Conservation (phyloP, 805 yeast genomes). For the Wickerhamiella lipophila region DNA sequence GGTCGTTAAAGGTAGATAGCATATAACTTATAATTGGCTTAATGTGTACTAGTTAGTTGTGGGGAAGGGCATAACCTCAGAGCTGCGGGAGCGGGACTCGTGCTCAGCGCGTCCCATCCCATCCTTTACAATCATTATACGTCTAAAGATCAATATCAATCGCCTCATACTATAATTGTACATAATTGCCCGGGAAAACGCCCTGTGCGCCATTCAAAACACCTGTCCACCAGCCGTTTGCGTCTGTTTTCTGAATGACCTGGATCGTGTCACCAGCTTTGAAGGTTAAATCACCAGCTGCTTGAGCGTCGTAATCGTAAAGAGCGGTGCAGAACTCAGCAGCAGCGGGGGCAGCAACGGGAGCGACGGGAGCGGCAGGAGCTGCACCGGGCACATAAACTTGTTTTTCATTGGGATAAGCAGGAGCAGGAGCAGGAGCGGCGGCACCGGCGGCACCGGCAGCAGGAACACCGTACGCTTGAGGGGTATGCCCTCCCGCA, state of each 20-base stretch:
- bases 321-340: conserved; percentile 59
- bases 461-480: conserved; percentile 10
- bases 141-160: too few relatives aligned
- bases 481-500: too few relatives aligned
- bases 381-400: too few relatives aligned
- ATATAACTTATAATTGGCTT: conserved; percentile 5
- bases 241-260: conserved; percentile 71
- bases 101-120: too few relatives aligned
- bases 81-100: too few relatives aligned
- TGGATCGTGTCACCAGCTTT: conserved; percentile 80
- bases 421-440: conserved; percentile 23
- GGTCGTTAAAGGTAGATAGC: conserved; percentile 59
- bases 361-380: conserved; percentile 22
- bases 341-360: conserved; percentile 27
- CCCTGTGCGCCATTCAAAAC: conserved; percentile 72
- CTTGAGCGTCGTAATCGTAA: conserved; percentile 86
- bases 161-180: conserved; percentile 43
- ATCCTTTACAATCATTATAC: too few relatives aligned
- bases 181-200: conserved; percentile 93
- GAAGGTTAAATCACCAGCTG: conserved; percentile 80
- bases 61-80: too few relatives aligned
- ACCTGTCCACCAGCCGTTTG: conserved; percentile 99
- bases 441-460: too few relatives aligned
- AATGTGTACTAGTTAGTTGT: too few relatives aligned
- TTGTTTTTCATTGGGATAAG: too few relatives aligned